Conservation (phyloP, 129 eudicot genomes). For the Pittosporum tobira region DNA sequence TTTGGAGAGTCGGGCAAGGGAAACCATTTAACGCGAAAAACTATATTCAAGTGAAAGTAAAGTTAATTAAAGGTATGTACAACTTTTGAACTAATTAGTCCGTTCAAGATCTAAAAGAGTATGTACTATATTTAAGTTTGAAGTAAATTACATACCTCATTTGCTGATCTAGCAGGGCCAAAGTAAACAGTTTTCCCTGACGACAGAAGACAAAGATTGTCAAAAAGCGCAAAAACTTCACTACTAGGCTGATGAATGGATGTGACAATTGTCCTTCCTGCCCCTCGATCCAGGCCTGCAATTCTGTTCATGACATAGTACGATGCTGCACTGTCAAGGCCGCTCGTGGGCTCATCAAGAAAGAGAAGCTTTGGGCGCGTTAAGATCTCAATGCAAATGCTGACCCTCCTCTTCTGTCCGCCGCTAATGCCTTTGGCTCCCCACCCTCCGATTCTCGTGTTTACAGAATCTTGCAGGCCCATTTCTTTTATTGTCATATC, state of each 20-base stretch:
- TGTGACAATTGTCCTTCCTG: conserved; percentile 19
- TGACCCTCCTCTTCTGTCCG: conserved; percentile 41
- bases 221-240: conserved; percentile 32
- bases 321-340: conserved; percentile 46
- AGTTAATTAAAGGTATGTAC: too few species aligned
- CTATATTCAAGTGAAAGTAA: conserved; percentile 6
- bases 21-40: conserved; percentile 23
- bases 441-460: conserved; percentile 37
- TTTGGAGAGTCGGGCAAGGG: conserved; percentile 29
- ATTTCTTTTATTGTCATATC: conserved; percentile 23
- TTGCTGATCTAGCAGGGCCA: conserved; percentile 19
- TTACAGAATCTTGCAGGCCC: conserved; percentile 28
- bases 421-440: conserved; percentile 28
- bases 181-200: conserved; percentile 25
- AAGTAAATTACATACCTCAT: conserved; percentile 9
- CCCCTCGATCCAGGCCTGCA: conserved; percentile 8
- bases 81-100: too few species aligned
- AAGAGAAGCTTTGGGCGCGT: conserved; percentile 35
- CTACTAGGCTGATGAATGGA: conserved; percentile 44
- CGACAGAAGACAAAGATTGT: conserved; percentile 31
- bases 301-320: conserved; percentile 36
- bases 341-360: conserved; percentile 48
- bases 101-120: too few species aligned
- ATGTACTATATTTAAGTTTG: too few species aligned
- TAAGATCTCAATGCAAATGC: conserved; percentile 38